Evolutionary conservation across 192 early-diverging fungal species (phyloP).

Genomic region (Umbelopsis vinacea): DNA sequence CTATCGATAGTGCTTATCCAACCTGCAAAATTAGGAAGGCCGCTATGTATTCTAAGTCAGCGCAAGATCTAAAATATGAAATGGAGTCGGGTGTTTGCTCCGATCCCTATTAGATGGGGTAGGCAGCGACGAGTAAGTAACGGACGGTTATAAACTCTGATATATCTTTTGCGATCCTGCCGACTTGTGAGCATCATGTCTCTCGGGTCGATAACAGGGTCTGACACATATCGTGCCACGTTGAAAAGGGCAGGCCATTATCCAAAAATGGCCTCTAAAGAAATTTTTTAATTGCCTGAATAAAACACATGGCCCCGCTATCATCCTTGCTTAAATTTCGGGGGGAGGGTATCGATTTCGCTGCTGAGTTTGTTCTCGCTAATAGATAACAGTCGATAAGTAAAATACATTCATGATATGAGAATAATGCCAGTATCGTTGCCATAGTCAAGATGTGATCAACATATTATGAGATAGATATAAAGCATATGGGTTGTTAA

Average conservation of each 20-base stretch:
- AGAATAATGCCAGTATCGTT: neutral
- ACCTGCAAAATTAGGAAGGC: conserved; percentile 1
- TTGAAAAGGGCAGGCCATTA: conserved; percentile 9
- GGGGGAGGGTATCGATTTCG: neutral
- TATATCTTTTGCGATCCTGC: too few relatives aligned
- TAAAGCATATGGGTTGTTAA: neutral
- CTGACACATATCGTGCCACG: neutral
- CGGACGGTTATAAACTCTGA: too few relatives aligned
- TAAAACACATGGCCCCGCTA: neutral
- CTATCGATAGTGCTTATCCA: conserved; percentile 4
- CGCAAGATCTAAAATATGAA: conserved; percentile 15
- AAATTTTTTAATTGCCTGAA: neutral
- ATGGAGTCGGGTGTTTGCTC: conserved; percentile 3
- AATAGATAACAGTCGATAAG: conserved; percentile 13
- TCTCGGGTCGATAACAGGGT: too few relatives aligned
- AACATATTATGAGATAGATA: neutral
- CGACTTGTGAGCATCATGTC: neutral
- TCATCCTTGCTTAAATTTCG: neutral
- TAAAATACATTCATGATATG: neutral
- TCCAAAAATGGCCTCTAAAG: conserved; percentile 2
- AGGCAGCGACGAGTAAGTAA: neutral
- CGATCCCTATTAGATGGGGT: neutral
- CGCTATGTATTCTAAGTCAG: conserved; percentile 9
- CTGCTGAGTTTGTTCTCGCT: conserved; percentile 2
- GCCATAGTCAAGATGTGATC: neutral